Evolutionary conservation across 306 rosid genomes (phyloP).

Genomic region (Amphicarpaea edgeworthii): DNA sequence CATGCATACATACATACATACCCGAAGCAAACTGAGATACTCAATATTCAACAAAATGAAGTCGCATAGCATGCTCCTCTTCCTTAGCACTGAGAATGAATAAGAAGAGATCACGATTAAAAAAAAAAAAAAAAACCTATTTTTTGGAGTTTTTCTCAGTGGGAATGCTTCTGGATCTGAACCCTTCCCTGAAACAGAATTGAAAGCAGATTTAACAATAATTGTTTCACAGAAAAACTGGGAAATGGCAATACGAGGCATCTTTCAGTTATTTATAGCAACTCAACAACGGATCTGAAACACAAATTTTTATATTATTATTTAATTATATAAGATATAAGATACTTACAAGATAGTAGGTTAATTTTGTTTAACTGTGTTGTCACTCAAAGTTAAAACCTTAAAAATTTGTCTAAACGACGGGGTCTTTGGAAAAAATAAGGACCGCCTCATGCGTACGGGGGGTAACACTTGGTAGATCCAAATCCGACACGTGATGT

Average conservation of each 20-base stretch:
- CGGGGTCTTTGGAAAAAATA: not conserved
- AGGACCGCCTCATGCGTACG: conserved; percentile 31
- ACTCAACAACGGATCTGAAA: conserved; percentile 42
- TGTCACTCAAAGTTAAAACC: conserved; percentile 28
- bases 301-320: not conserved
- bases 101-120: not conserved
- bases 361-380: conserved; percentile 23
- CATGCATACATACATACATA: conserved; percentile 44
- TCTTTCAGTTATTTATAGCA: conserved; percentile 38
- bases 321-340: not conserved
- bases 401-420: not conserved
- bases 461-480: conserved; percentile 10
- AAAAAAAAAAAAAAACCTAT: conserved; percentile 24
- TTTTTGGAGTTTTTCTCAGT: conserved; percentile 29
- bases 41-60: not conserved
- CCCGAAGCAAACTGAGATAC: conserved; percentile 45
- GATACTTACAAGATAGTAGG: not conserved
- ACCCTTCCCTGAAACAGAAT: not conserved
- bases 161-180: conserved; percentile 51
- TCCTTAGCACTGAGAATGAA: conserved; percentile 30
- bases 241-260: not conserved
- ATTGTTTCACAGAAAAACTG: conserved; percentile 6
- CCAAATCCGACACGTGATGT: conserved; percentile 47
- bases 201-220: not conserved
- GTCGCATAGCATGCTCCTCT: conserved; percentile 16